A percentile compares a stretch with the other conserved stretches of the same genome.
Conservation (phyloP, 208 protist species). For the Wallacemonas rigidus region DNA sequence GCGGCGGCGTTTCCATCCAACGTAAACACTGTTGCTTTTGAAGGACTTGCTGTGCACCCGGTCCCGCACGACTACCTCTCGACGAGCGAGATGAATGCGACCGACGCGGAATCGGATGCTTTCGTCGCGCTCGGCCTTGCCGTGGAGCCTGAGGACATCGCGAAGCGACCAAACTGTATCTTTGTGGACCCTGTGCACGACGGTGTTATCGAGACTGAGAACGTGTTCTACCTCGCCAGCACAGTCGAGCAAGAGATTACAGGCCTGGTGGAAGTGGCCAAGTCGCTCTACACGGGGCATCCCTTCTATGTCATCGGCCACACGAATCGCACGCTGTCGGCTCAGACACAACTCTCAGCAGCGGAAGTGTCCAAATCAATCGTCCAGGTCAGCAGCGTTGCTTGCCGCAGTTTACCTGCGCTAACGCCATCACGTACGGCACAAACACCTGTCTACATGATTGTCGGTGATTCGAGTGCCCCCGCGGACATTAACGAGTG, state of each 20-base stretch:
- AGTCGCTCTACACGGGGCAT: background rate
- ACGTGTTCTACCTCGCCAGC: background rate
- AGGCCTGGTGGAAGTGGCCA: background rate
- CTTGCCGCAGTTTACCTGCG: background rate
- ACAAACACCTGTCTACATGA: background rate
- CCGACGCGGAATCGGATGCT: background rate
- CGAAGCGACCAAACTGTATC: background rate
- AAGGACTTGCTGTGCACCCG: background rate
- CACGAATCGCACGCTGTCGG: too few species aligned
- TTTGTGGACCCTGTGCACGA: slow-evolving; percentile 7
- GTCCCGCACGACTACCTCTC: background rate
- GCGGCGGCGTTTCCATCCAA: background rate
- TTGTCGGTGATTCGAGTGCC: background rate
- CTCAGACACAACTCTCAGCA: too few species aligned
- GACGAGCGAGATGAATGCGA: background rate
- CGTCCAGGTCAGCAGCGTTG: too few species aligned
- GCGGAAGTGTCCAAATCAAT: too few species aligned
- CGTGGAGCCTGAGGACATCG: background rate
- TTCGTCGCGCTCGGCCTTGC: background rate
- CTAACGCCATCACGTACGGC: too few species aligned
- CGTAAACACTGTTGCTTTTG: background rate
- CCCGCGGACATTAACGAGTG: background rate
- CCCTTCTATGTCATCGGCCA: background rate
- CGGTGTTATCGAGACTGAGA: background rate
- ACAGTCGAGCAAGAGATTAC: slow-evolving; percentile 7